Base-by-base conservation (phyloP, 2,329 filamentous ascomycete genomes). In the Didymella exigua region DNA sequence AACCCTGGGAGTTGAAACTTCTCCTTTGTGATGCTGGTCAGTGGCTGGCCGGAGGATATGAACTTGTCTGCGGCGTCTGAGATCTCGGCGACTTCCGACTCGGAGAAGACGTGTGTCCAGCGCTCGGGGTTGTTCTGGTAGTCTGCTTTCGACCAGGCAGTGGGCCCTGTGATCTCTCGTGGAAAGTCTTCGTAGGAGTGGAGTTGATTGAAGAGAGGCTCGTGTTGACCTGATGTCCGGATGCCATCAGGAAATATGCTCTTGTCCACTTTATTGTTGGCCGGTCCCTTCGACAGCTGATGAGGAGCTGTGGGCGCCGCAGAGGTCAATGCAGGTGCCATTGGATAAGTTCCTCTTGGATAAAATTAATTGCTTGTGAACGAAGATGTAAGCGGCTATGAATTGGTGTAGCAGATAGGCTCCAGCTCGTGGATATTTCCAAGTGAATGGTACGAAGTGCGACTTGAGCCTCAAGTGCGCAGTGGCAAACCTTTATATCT, bases 51-150 rank as follows among this genome's bases (percentile, higher is more conserved):
- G 13, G 82, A 82, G 4, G 81, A 80, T 30, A 91, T 82, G 74
- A 93, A 93, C 10, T 76, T 77, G 74, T 93, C 89, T 0, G 89
- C 84, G 0, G 88, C 83, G 18, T 77, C 70, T 65, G 84, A 84
- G 44, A 95, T 78, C 68, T 93, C 90, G 9, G 78, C 75, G 18
- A 91, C 77, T 72, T 93, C 89, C 2, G 84, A 81, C 0, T 80
- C 74, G 0, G 82, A 87, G 70, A 93, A 90, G 7, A 77, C 77
- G 75, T 92, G 89, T 5, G 87, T 86, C 90, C 90, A 93, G 72
- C 82, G 82, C 64, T 89, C 86, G 0, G 87, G 85, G 63, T 82
- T 79, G 60, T 82, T 73, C 49, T 77, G 78, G 67, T 87, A 90
- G 27, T 90, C 87, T 26, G 85, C 82, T 5, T 83, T 81, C 49